Conservation (phyloP, 345 rosid species). For the Geranium rotundifolium region DNA sequence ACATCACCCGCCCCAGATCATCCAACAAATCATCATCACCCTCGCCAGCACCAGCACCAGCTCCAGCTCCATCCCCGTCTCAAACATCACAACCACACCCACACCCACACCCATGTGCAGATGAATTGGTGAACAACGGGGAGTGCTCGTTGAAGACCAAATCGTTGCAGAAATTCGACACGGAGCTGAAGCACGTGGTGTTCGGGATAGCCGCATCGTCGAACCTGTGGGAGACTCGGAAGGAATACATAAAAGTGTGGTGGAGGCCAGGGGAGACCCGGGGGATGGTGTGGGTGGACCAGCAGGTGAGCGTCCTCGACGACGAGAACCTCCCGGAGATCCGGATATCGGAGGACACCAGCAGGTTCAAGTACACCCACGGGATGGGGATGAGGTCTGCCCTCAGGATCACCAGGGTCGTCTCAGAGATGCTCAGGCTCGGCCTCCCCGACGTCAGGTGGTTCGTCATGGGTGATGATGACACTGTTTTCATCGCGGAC, state of each 20-base stretch:
- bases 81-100: no score
- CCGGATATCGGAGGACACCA: constrained; percentile 53
- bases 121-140: no score
- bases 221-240: constrained; percentile 56
- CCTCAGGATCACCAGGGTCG: constrained; percentile 59
- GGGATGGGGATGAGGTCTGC: constrained; percentile 59
- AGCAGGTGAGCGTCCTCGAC: constrained; percentile 21
- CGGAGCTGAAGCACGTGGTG: constrained; percentile 50
- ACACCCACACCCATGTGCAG: no score
- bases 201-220: constrained; percentile 73
- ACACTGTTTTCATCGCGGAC: constrained; percentile 55
- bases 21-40: no score
- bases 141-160: no score
- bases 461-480: constrained; percentile 90
- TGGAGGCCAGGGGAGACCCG: constrained; percentile 61
- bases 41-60: no score
- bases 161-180: constrained; percentile 17
- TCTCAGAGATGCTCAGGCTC: constrained; percentile 56
- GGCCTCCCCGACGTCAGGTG: constrained; percentile 59
- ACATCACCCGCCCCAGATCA: no score
- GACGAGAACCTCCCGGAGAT: constrained; percentile 52
- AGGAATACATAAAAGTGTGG: constrained; percentile 74
- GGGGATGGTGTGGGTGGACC: constrained; percentile 72
- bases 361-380: constrained; percentile 55
- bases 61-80: no score